Evolutionary conservation across 1,139 yeast genomes (phyloP).

Genomic region (Spathaspora jeffriesii): DNA sequence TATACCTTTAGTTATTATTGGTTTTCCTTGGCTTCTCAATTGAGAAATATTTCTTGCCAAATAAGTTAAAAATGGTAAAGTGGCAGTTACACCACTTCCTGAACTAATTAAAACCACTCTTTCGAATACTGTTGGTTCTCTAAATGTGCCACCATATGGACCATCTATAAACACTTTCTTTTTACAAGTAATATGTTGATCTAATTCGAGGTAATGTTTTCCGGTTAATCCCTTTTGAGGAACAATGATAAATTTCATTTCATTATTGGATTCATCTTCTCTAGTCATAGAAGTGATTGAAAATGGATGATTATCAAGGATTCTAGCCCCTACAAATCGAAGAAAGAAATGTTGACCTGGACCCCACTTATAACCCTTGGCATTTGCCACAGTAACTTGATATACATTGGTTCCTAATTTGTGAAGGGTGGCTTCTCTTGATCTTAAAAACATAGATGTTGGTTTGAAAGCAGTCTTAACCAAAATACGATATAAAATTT

Average conservation of each 20-base stretch:
- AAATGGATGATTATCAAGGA: slow-evolving; percentile 64
- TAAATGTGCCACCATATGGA: slow-evolving; percentile 61
- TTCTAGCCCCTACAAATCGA: slow-evolving; percentile 45
- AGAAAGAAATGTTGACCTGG: slow-evolving; percentile 67
- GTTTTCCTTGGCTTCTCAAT: slow-evolving; percentile 12
- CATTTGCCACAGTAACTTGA: slow-evolving; percentile 42
- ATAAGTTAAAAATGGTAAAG: slow-evolving; percentile 46
- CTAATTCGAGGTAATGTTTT: slow-evolving; percentile 26
- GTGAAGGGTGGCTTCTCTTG: slow-evolving; percentile 43
- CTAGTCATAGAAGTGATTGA: slow-evolving; percentile 48
- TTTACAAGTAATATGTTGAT: slow-evolving; percentile 19
- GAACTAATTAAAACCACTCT: slow-evolving; percentile 43
- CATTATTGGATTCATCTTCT: slow-evolving; percentile 14
- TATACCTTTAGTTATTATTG: slow-evolving; percentile 25
- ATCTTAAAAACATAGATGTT: slow-evolving; percentile 40
- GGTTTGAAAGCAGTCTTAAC: slow-evolving; percentile 54
- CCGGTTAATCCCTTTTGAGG: slow-evolving; percentile 55
- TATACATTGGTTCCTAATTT: slow-evolving; percentile 33
- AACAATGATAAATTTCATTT: slow-evolving; percentile 49
- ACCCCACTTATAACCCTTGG: slow-evolving; percentile 44
- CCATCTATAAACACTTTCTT: slow-evolving; percentile 55
- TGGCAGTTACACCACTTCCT: slow-evolving; percentile 60
- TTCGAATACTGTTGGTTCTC: slow-evolving; percentile 53
- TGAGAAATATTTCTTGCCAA: slow-evolving; percentile 18
- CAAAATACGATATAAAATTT: slow-evolving; percentile 49